Evolutionary conservation across 1,139 yeast genomes (phyloP).

Genomic region (Yarrowia galli): DNA sequence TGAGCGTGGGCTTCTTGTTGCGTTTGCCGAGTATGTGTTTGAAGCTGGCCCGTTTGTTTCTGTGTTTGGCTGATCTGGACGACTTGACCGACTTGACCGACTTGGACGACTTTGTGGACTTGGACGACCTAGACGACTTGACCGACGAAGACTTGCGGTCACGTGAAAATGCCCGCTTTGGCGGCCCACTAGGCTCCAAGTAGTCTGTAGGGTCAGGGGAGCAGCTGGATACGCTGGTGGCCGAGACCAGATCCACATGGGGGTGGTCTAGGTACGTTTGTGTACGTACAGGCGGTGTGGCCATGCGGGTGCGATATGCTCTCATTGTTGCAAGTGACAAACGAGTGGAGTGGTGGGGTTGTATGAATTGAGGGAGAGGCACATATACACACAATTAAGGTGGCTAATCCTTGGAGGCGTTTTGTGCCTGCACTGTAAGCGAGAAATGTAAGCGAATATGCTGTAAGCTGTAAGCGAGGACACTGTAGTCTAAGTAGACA

Average conservation of each 20-base stretch:
- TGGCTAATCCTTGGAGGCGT: background rate
- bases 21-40: background rate
- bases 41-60: conserved; percentile 3
- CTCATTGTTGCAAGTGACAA: conserved; percentile 24
- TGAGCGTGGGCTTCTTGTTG: conserved; percentile 16
- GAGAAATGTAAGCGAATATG: too few species aligned
- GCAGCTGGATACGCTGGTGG: background rate
- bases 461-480: too few species aligned
- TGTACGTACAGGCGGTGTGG: conserved; percentile 4
- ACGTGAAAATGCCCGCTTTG: background rate
- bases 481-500: too few species aligned
- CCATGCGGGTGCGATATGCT: conserved; percentile 33
- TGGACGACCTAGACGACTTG: background rate
- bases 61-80: background rate
- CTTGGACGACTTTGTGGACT: background rate
- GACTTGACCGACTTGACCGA: background rate
- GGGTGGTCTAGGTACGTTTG: background rate
- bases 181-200: background rate
- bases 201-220: conserved; percentile 11
- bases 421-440: too few species aligned
- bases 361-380: background rate
- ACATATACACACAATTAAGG: background rate
- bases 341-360: conserved; percentile 4
- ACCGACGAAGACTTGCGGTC: background rate
- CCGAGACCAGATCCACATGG: background rate